phyloP scores from a whole-genome alignment of 345 rosid genomes.

The Moricandia arvensis region DNA sequence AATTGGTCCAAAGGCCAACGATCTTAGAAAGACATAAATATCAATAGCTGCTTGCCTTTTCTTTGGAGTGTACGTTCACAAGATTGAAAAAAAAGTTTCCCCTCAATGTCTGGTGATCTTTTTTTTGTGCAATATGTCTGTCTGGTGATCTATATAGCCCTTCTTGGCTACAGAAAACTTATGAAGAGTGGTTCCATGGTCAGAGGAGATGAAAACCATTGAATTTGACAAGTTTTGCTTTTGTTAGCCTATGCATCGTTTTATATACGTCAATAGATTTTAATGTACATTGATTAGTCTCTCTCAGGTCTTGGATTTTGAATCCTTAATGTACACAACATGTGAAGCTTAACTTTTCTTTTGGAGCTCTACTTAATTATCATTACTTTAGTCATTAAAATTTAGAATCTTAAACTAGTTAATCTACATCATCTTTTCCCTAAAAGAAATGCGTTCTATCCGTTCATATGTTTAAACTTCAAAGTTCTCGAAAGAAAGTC shows the following conservation, averaged over 20 bases:
- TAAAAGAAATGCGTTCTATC: neutral
- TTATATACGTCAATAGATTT: no score
- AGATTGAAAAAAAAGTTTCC: neutral
- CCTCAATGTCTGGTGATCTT: neutral
- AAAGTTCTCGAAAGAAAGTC: neutral
- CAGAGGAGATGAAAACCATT: neutral
- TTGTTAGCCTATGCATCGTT: neutral
- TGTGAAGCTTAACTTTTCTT: no score
- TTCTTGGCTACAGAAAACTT: neutral
- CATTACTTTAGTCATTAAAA: no score
- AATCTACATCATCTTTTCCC: no score
- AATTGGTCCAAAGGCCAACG: no score
- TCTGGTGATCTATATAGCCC: neutral
- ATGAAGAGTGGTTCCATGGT: neutral
- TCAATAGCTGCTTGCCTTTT: neutral
- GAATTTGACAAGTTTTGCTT: neutral
- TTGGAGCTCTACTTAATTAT: no score
- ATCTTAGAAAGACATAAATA: neutral
- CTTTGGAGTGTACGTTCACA: neutral
- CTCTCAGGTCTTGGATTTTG: no score
- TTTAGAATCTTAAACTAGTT: no score
- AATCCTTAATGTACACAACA: no score
- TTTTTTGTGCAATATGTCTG: no score
- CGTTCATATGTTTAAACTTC: neutral
- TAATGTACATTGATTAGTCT: no score